Conservation (phyloP, 495 filamentous ascomycete genomes). For the Delitschia confertaspora region DNA sequence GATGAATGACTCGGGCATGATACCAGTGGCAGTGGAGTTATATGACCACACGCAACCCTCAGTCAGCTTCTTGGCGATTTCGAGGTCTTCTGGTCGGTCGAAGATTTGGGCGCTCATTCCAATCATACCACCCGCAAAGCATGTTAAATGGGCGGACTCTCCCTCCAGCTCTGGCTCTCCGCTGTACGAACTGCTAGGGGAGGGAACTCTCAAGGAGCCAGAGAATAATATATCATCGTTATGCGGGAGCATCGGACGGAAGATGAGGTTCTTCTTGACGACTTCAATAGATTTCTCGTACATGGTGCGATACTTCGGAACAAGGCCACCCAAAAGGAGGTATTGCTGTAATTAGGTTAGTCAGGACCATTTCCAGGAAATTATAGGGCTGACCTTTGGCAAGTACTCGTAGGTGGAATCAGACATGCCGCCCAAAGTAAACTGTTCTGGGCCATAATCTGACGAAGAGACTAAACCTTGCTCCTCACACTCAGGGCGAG, state of each 20-base stretch:
- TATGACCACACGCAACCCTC: conserved; percentile 96
- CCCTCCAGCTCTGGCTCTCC: conserved; percentile 39
- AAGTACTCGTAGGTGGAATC: conserved; percentile 96
- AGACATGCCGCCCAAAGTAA: conserved; percentile 71
- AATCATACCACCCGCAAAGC: conserved; percentile 92
- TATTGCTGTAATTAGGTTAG: conserved; percentile 39
- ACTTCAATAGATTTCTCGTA: conserved; percentile 64
- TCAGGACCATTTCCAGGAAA: neutral
- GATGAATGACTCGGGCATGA: conserved; percentile 64
- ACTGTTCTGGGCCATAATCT: conserved; percentile 38
- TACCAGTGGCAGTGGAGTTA: conserved; percentile 65
- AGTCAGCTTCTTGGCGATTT: conserved; percentile 71
- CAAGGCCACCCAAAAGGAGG: conserved; percentile 70
- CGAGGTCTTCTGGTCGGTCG: conserved; percentile 63
- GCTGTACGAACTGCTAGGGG: conserved; percentile 32
- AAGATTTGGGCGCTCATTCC: conserved; percentile 85
- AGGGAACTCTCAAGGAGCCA: conserved; percentile 44
- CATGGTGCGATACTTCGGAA: conserved; percentile 72
- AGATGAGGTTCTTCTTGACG: conserved; percentile 69
- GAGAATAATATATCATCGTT: conserved; percentile 69
- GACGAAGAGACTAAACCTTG: conserved; percentile 29
- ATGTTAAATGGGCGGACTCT: conserved; percentile 71
- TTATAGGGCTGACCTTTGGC: conserved; percentile 51
- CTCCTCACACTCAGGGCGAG: conserved; percentile 27
- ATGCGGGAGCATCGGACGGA: conserved; percentile 71